These are phyloP conservation scores for Penicillium chermesinum DNA, from an alignment of 495 filamentous ascomycete species.

Conservation along the genomic window DNA sequence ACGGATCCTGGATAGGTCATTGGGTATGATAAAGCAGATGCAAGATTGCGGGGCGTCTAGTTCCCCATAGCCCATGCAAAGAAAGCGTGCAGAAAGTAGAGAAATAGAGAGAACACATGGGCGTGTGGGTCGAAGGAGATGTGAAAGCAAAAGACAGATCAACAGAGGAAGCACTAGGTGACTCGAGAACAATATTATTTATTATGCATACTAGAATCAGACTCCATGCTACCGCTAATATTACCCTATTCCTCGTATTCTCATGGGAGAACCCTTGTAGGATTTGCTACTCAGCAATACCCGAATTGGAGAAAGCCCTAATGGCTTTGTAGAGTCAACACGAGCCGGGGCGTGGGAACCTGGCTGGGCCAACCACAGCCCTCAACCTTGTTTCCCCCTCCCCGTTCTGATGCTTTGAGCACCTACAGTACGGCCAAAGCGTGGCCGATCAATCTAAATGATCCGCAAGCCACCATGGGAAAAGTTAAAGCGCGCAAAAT, in stretches of 20 bases:
- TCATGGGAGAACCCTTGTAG: no score
- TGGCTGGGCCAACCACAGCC: neutral
- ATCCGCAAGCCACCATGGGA: constrained; percentile 19
- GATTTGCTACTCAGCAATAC: no score
- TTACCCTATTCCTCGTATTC: no score
- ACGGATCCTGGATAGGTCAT: no score
- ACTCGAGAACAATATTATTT: neutral
- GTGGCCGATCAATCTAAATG: constrained; percentile 3
- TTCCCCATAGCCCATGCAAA: neutral
- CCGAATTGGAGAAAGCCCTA: no score
- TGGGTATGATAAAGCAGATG: no score
- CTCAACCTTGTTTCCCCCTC: neutral
- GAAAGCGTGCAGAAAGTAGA: neutral
- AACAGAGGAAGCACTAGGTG: no score
- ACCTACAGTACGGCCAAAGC: constrained; percentile 6
- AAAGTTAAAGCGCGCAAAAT: constrained; percentile 5
- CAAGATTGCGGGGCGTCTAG: no score
- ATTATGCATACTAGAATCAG: neutral
- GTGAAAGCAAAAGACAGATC: neutral
- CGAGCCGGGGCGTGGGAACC: neutral
- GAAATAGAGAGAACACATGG: neutral
- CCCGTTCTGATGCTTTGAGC: neutral
- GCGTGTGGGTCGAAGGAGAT: neutral
- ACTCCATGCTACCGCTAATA: neutral
- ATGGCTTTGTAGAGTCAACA: no score